Base-by-base conservation (phyloP, 2,329 filamentous ascomycete species). In the Penicillium sclerotigenum region DNA sequence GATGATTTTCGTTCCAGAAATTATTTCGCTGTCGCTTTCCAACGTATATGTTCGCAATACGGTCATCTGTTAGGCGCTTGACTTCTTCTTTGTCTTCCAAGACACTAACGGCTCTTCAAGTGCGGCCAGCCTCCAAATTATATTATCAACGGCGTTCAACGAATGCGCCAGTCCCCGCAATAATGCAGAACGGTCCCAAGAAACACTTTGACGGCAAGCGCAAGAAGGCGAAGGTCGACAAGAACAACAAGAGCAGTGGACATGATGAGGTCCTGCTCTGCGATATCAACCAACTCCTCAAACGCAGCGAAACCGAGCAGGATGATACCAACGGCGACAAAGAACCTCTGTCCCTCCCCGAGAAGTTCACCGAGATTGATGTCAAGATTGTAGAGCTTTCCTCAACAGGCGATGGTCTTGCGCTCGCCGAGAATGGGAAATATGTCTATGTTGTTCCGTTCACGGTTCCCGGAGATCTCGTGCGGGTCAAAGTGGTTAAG, bases 341-440 rank as follows among this genome's bases (percentile, higher is more conserved):
- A 4, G 57, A 58, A 28, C 57, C 61, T 26, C 56, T 62, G n/a
- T 53, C 58, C 22, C 62, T 91, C 2, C 88, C 89, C 1, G 83
- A 87, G 62, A 79, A 80, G 37, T 88, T 88, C 57, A 82, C 85
- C 6, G 90, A 96, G 71, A 84, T 94, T 38, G 87, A 96, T 51
- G 83, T 97, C 38, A 85, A 88, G n/a, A 87, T 97, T 56, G 74
- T 86, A 7, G 85, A 89, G 62, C 80, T 97, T 33, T 96, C 93
- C 0, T 97, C 93, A 0, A 96, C 90, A 0, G 94, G 94, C 51
- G 94, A 97, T 65, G 94, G 91, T 3, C 82, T 99, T 54, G 94
- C 89, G 4, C 79, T 90, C 56, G 83, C 84, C n/a, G 77, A 84
- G 28, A 82, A 84, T 57, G 80, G 79, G n/a, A 78, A 83, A 53